A percentile compares a stretch with the other conserved stretches of the same genome.
These are phyloP conservation scores for Lactarius psammicola DNA, from an alignment of 768 basidiomycete genomes.

Conservation along the genomic window DNA sequence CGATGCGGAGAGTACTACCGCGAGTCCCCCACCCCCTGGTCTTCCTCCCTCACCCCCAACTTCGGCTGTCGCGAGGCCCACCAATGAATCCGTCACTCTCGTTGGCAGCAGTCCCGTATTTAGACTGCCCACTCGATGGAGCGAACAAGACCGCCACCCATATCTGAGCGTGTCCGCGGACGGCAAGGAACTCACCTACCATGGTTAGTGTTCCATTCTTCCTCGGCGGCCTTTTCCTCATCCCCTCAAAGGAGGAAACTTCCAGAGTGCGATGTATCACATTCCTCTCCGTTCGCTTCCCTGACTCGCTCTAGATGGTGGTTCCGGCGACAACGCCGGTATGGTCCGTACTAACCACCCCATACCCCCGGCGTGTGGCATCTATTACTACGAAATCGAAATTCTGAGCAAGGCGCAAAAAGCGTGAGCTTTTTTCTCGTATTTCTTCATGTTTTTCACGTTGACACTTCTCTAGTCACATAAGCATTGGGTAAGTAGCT, in stretches of 20 bases:
- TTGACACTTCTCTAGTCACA: constrained; percentile 48
- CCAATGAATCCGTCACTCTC: constrained; percentile 20
- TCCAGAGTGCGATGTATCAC: constrained; percentile 22
- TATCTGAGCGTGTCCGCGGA: constrained; percentile 62
- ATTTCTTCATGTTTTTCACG: constrained; percentile 28
- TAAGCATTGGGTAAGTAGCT: constrained; percentile 70
- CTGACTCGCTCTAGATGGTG: constrained; percentile 15
- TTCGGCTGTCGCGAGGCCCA: constrained; percentile 23
- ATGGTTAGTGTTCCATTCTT: constrained; percentile 45
- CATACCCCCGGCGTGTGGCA: constrained; percentile 82
- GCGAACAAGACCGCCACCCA: constrained; percentile 59
- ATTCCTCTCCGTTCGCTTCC: constrained; percentile 1
- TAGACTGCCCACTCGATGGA: constrained; percentile 76
- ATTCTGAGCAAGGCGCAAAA: constrained; percentile 77
- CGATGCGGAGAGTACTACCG: constrained; percentile 31
- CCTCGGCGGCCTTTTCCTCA: not conserved
- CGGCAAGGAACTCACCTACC: constrained; percentile 71
- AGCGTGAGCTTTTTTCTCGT: constrained; percentile 51
- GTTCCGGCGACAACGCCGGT: constrained; percentile 49
- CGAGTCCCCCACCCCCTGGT: constrained; percentile 27
- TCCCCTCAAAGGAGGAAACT: constrained; percentile 14
- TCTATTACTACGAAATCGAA: constrained; percentile 93
- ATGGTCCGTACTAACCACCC: constrained; percentile 74
- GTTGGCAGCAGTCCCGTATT: constrained; percentile 39
- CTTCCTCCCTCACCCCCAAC: constrained; percentile 23